Evolutionary conservation across 2,329 filamentous ascomycete species (phyloP).

Genomic region (Hypoxylon rubiginosum): DNA sequence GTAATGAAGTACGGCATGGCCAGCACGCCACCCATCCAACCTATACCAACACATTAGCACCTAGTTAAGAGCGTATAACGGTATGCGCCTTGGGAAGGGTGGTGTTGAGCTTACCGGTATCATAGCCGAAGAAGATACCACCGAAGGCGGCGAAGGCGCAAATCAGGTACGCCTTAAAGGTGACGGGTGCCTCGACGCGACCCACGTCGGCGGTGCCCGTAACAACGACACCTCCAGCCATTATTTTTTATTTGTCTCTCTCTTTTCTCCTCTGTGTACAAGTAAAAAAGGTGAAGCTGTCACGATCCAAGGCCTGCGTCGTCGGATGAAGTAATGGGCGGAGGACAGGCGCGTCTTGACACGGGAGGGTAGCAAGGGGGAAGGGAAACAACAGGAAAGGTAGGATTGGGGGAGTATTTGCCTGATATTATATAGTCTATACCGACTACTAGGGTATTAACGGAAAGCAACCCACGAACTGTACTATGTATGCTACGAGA

Average conservation of each 20-base stretch:
- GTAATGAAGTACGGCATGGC: conserved; percentile 57
- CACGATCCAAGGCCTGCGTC: conserved; percentile 38
- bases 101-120: conserved; percentile 66
- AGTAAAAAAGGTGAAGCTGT: conserved; percentile 34
- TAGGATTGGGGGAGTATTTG: conserved; percentile 38
- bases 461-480: conserved; percentile 38
- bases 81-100: background rate
- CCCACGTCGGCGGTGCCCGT: conserved; percentile 64
- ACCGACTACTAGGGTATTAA: conserved; percentile 26
- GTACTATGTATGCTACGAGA: conserved; percentile 31
- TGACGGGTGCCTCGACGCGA: conserved; percentile 76
- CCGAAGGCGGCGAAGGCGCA: conserved; percentile 79
- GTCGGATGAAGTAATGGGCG: conserved; percentile 35
- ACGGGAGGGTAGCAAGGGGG: conserved; percentile 31
- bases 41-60: conserved; percentile 44
- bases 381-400: conserved; percentile 33
- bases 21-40: conserved; percentile 66
- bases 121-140: conserved; percentile 84
- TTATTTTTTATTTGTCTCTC: conserved; percentile 41
- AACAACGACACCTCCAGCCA: conserved; percentile 51
- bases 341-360: conserved; percentile 42
- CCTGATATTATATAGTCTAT: conserved; percentile 48
- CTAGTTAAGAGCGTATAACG: background rate
- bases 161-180: conserved; percentile 76
- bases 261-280: conserved; percentile 25